phyloP scores from a whole-genome alignment of 2,329 filamentous ascomycete species.

The Claviceps sp. region DNA sequence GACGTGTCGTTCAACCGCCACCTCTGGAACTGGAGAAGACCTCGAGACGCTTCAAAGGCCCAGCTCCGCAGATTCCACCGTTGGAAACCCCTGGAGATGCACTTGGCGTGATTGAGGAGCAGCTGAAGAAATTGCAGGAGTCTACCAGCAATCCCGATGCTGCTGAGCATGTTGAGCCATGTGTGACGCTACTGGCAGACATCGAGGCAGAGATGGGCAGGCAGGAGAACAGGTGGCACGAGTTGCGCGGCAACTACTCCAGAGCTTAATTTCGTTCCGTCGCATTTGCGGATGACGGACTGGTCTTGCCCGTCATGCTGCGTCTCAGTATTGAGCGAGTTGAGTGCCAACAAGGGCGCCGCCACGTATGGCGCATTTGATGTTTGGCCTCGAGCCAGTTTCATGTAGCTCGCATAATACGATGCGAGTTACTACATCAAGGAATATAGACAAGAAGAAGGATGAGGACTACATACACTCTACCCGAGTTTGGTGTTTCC shows the following conservation, averaged over 20 bases:
- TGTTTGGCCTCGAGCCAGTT: too few relatives aligned
- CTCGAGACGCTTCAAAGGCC: constrained; percentile 29
- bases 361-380: too few relatives aligned
- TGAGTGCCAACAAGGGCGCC: too few relatives aligned
- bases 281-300: too few relatives aligned
- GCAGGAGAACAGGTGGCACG: constrained; percentile 47
- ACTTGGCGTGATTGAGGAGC: constrained; percentile 35
- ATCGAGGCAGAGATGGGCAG: constrained; percentile 49
- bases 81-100: constrained; percentile 38
- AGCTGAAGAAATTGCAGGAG: constrained; percentile 36
- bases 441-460: too few relatives aligned
- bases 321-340: too few relatives aligned
- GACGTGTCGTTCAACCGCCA: constrained; percentile 42
- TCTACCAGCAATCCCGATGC: constrained; percentile 18
- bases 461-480: too few relatives aligned
- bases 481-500: too few relatives aligned
- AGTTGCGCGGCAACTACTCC: constrained; percentile 38
- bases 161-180: constrained; percentile 25
- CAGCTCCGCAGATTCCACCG: constrained; percentile 36
- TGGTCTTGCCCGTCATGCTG: too few relatives aligned
- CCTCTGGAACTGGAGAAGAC: constrained; percentile 37
- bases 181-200: constrained; percentile 39
- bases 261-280: constrained; percentile 18
- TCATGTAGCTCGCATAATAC: too few relatives aligned
- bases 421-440: too few relatives aligned